Evolutionary conservation across 169 alveolate genomes (phyloP), one percentile per base, ranked within the genome.

Genomic region (Plasmodium fragile): DNA sequence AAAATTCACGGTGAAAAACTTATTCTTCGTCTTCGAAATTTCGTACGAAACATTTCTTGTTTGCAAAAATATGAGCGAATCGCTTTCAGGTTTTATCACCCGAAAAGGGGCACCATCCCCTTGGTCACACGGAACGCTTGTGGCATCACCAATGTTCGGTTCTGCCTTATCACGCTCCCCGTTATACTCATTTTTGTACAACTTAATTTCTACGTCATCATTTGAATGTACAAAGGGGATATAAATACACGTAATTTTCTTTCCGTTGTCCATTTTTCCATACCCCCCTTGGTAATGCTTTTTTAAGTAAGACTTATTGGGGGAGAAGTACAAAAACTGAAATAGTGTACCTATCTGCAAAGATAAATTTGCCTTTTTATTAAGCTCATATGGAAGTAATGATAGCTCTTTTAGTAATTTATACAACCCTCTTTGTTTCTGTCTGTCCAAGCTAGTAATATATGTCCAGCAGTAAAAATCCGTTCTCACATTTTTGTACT

Each of bases 401-500:
- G 92, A 79, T 81, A 91, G 75, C 52, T 79, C 94, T 81, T 91
- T 91, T 52, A 91, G 43, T 25, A 91, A 59, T 79, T 91, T 91
- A 91, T 80, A 81, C 81, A 91, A 22, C 0, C 94, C 94, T 41
- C 59, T 80, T 70, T 91, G 94, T 91, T 81, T 91, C 75, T 91
- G 85, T 43, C 94, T 91, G 59, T 91, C 94, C 45, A 91, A 81
- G 59, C 84, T 80, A 39, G 81, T 80, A 32, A 91, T 91, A 30
- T 91, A 91, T 10, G 92, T 78, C 94, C 94, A 91, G 53, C 94
- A 91, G 82, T 80, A 91, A 80, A 91, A 91, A 91, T 91, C 92
- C 10, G 94, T 80, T 32, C 94, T 18, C 55, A 91, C 83, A 81
- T 49, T 91, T 79, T 49, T 81, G 59, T 91, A 91, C 25, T 91